Evolutionary conservation across 148 eudicot genomes (phyloP).

Genomic region (Rhododendron griersonianum): DNA sequence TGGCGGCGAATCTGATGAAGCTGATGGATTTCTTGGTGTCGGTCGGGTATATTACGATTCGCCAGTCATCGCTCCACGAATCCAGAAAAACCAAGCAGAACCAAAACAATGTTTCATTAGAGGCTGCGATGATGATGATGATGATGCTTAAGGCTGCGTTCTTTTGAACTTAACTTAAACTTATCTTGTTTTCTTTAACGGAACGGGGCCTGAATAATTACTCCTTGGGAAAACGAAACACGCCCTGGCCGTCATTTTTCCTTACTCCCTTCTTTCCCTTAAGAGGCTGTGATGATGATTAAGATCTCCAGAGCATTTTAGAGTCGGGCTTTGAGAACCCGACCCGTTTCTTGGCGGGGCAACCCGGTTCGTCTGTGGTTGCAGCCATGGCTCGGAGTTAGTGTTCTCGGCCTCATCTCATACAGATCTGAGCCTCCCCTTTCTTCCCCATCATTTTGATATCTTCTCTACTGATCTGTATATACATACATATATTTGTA

Average conservation of each 20-base stretch:
- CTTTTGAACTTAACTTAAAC: too few relatives aligned
- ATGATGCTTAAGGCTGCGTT: too few relatives aligned
- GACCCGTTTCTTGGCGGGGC: conserved; percentile 15
- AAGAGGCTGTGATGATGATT: conserved; percentile 15
- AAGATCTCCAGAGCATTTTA: neutral
- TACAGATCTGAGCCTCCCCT: neutral
- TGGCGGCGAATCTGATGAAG: neutral
- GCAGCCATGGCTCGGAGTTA: neutral
- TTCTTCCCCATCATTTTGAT: neutral
- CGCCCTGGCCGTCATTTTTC: too few relatives aligned
- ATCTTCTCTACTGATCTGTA: too few relatives aligned
- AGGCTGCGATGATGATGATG: too few relatives aligned
- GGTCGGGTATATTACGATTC: neutral
- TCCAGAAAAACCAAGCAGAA: neutral
- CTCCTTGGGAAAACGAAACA: too few relatives aligned
- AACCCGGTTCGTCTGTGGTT: conserved; percentile 2
- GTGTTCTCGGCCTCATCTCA: neutral
- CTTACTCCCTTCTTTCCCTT: too few relatives aligned
- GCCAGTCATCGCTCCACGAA: neutral
- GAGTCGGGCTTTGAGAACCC: neutral
- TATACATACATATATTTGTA: too few relatives aligned
- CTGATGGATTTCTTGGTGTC: neutral
- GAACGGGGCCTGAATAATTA: too few relatives aligned
- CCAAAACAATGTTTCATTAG: neutral
- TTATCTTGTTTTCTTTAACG: too few relatives aligned